Evolutionary conservation across 345 rosid species (phyloP).

Genomic region (Murraya koenigii): DNA sequence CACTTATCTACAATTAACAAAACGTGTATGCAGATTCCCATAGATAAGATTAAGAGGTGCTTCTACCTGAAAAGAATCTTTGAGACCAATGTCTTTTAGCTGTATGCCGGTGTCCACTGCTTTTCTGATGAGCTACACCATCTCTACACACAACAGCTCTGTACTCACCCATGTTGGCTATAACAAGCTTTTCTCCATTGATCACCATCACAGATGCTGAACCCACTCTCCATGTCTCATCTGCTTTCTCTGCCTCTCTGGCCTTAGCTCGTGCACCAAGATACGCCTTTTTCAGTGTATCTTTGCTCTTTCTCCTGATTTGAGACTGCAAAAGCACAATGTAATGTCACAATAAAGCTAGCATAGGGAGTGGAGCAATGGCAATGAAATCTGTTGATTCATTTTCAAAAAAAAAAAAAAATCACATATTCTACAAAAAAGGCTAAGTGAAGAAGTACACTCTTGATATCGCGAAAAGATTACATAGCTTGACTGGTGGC

Average conservation of each 20-base stretch:
- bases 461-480: neutral
- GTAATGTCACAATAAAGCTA: neutral
- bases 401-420: neutral
- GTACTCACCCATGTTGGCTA: slow-evolving; percentile 58
- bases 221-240: slow-evolving; percentile 32
- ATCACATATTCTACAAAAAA: neutral
- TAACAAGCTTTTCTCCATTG: slow-evolving; percentile 65
- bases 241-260: slow-evolving; percentile 32
- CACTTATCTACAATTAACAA: neutral
- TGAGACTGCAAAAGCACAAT: slow-evolving; percentile 35
- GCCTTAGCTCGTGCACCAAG: slow-evolving; percentile 46
- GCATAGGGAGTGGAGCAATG: neutral
- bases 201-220: slow-evolving; percentile 62
- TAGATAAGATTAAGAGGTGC: neutral
- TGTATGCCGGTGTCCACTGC: slow-evolving; percentile 26
- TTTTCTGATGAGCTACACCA: slow-evolving; percentile 58
- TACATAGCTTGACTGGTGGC: neutral
- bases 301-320: slow-evolving; percentile 48
- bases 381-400: neutral
- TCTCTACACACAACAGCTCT: slow-evolving; percentile 58
- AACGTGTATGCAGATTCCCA: neutral
- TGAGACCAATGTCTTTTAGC: slow-evolving; percentile 47
- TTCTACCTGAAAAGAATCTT: slow-evolving; percentile 41
- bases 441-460: neutral
- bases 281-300: slow-evolving; percentile 54